Conservation (phyloP, 176 grass and related monocot species). For the Cenchrus americanus region DNA sequence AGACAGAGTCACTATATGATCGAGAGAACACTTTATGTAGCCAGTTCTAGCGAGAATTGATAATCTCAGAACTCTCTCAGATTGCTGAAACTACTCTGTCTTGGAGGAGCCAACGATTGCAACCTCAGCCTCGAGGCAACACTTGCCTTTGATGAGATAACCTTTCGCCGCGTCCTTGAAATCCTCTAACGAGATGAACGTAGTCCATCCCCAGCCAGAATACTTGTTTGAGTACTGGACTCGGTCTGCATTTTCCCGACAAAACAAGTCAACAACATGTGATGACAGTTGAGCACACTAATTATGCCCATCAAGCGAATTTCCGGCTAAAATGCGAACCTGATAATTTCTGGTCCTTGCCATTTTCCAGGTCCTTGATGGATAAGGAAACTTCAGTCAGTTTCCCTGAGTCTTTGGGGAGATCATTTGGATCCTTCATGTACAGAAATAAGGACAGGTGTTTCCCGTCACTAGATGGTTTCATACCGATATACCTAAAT, state of each 20-base stretch:
- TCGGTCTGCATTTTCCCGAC: constrained; percentile 1
- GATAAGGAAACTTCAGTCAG: not conserved
- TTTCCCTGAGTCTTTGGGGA: not conserved
- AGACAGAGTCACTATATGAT: not conserved
- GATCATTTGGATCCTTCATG: not conserved
- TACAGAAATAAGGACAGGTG: not conserved
- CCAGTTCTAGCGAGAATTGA: not conserved
- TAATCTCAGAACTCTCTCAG: not conserved
- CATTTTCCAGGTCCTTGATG: constrained; percentile 18
- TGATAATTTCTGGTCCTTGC: not conserved
- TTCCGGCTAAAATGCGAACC: not conserved
- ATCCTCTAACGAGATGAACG: constrained; percentile 19
- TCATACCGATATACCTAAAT: not conserved
- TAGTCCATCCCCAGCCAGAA: not conserved
- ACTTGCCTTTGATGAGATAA: not conserved
- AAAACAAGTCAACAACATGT: not conserved
- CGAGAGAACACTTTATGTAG: not conserved
- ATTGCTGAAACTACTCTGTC: constrained; percentile 4
- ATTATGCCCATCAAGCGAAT: not conserved
- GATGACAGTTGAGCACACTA: not conserved
- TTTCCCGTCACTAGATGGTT: not conserved
- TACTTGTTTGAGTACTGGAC: not conserved
- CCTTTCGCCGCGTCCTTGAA: not conserved
- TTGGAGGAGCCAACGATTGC: constrained; percentile 4
- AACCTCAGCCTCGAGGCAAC: not conserved